Evolutionary conservation across 441 rosid genomes (phyloP), one percentile per base, ranked within the genome.

Genomic region (Croton setiger): DNA sequence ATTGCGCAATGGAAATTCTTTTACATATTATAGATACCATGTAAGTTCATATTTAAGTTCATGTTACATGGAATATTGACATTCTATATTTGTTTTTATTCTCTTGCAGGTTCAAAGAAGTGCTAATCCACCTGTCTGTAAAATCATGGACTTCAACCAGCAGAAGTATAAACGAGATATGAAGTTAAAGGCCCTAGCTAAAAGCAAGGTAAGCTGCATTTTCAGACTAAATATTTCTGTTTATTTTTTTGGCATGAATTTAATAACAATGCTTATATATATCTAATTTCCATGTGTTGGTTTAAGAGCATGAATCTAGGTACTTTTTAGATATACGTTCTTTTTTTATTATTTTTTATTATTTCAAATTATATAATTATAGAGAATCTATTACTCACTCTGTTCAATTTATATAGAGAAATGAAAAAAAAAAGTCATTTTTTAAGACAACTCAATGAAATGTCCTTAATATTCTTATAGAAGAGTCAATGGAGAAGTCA

Each of bases 121-220:
- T n/a, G 82, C 71, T 7, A 51, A 77, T 64, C 96, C 92, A 23
- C 91, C 92, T 37, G 92, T 87, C 59, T 87, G 90, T 79, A 89
- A 79, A 76, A 74, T 89, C 17, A 78, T 87, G 88, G 84, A 89
- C 83, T 89, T 63, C 63, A 66, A 81, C 72, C 73, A 27, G 69
- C 82, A 79, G 74, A 72, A 48, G 74, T 86, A 83, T 71, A 49
- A 68, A 44, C 74, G 57, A 72, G 75, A 74, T 36, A 6, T 52
- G 58, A 69, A 60, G 72, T 84, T 79, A 49, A 89, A 89, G 77
- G 91, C 81, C 4, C 87, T 84, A 60, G 80, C 76, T 68, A 87
- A 89, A 80, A 71, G 74, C 74, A 82, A 84, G 92, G 96, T 84
- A 76, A 15, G 64, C 10, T 57, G 73, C 61, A 48, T 74, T 72